Conservation (phyloP, 306 rosid species). For the Cucumis melo region DNA sequence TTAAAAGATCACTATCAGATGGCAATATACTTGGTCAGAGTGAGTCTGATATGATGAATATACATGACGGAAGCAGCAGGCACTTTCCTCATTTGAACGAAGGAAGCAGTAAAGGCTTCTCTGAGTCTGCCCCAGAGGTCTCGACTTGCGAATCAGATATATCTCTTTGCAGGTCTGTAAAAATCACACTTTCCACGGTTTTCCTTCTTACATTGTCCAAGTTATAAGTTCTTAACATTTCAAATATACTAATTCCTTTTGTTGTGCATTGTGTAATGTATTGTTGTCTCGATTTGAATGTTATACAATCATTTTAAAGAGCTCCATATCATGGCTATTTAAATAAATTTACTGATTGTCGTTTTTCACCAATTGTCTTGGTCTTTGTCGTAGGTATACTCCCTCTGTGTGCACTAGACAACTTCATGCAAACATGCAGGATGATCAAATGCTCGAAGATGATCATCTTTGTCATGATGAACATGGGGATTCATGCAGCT, state of each 20-base stretch:
- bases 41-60: conserved; percentile 28
- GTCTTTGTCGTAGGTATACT: conserved; percentile 8
- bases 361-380: not conserved
- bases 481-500: conserved; percentile 51
- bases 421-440: conserved; percentile 29
- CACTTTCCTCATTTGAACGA: conserved; percentile 24
- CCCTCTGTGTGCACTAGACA: conserved; percentile 35
- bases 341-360: not conserved
- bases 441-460: conserved; percentile 28
- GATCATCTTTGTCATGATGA: conserved; percentile 51
- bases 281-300: not conserved
- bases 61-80: conserved; percentile 23
- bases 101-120: conserved; percentile 17
- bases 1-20: conserved; percentile 81
- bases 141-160: conserved; percentile 35
- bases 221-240: not conserved
- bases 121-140: conserved; percentile 42
- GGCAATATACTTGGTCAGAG: conserved; percentile 49
- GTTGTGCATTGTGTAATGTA: not conserved
- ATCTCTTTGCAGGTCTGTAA: conserved; percentile 53
- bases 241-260: not conserved
- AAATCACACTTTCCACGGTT: conserved; percentile 9
- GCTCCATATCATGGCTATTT: not conserved
- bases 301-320: not conserved
- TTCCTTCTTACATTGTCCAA: not conserved